A percentile compares a stretch with the other conserved stretches of the same genome.
Evolutionary conservation across 257 asterid species (phyloP).

Genomic region (Rauvolfia tetraphylla): DNA sequence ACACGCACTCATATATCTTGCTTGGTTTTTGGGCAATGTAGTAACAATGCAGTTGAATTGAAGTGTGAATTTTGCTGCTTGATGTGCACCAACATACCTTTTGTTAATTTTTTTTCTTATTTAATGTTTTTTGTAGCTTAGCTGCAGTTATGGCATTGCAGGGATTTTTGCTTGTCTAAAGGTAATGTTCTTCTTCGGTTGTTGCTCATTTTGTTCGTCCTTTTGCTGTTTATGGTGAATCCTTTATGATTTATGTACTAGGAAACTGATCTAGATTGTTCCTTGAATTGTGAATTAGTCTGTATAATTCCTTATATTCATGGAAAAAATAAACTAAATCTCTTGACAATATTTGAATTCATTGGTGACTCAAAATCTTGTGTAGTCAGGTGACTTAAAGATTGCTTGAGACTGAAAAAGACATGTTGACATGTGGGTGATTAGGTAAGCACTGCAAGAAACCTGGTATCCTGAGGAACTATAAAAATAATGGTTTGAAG

Average conservation of each 20-base stretch:
- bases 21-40: background rate
- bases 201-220: background rate
- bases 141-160: slow-evolving; percentile 33
- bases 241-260: background rate
- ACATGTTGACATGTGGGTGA: background rate
- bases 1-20: background rate
- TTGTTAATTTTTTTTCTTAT: background rate
- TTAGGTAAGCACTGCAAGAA: background rate
- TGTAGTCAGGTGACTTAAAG: background rate
- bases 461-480: background rate
- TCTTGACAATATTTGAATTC: background rate
- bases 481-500: background rate
- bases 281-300: background rate
- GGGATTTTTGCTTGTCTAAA: slow-evolving; percentile 38
- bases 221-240: background rate
- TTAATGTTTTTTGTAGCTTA: slow-evolving; percentile 24
- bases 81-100: background rate
- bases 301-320: background rate
- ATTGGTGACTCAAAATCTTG: background rate
- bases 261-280: background rate
- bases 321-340: background rate
- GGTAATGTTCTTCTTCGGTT: slow-evolving; percentile 20
- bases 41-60: background rate
- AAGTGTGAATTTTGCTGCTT: background rate
- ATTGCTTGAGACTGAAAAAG: background rate